Percentiles rank a stretch among this genome's conserved stretches.
These are phyloP conservation scores for Exophiala spinifera DNA, from an alignment of 2,329 filamentous ascomycete species.

Conservation along the genomic window DNA sequence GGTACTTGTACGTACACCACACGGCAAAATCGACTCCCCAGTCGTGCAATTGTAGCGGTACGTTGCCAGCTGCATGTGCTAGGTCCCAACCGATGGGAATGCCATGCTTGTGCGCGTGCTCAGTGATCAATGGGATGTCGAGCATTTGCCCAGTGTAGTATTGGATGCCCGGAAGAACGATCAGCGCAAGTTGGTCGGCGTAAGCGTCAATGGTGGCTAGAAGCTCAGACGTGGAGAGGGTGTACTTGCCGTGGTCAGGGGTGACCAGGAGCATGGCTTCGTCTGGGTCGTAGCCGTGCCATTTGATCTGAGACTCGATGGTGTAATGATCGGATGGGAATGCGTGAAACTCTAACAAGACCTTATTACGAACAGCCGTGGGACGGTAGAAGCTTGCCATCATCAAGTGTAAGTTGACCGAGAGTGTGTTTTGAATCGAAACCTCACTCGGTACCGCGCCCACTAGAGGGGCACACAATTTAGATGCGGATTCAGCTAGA, in stretches of 20 bases:
- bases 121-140: conserved; percentile 75
- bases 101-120: conserved; percentile 66
- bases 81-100: conserved; percentile 82
- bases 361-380: conserved; percentile 64
- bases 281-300: conserved; percentile 64
- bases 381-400: conserved; percentile 82
- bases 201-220: conserved; percentile 71
- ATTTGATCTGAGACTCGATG: conserved; percentile 73
- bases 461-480: conserved; percentile 67
- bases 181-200: conserved; percentile 66
- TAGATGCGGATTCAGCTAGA: conserved; percentile 69
- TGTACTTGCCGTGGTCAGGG: conserved; percentile 53
- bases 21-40: conserved; percentile 90
- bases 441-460: conserved; percentile 71
- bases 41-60: conserved; percentile 73
- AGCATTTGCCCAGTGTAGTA: conserved; percentile 89
- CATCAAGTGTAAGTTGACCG: conserved; percentile 73
- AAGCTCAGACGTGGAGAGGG: conserved; percentile 68
- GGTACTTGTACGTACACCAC: conserved; percentile 95
- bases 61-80: conserved; percentile 81
- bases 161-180: conserved; percentile 81
- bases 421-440: conserved; percentile 83
- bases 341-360: conserved; percentile 81
- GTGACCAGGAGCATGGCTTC: conserved; percentile 72
- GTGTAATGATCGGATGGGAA: conserved; percentile 89